Evolutionary conservation across 305 asterid genomes (phyloP).

Genomic region (Solanum hybrid): DNA sequence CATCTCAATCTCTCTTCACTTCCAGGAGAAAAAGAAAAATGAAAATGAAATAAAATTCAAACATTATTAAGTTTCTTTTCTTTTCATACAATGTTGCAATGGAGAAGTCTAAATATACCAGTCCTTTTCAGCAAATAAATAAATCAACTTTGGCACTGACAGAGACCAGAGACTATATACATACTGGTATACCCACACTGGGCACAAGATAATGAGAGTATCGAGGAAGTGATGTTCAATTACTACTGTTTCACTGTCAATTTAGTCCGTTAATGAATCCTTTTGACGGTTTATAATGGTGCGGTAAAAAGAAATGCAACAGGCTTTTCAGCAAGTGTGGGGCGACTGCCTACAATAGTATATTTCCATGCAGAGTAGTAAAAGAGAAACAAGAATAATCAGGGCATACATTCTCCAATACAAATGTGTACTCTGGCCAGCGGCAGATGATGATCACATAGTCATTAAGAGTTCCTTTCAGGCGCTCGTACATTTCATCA

Average conservation of each 20-base stretch:
- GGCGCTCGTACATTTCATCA: conserved; percentile 48
- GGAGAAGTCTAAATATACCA: background rate
- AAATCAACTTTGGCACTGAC: background rate
- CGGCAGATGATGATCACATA: conserved; percentile 45
- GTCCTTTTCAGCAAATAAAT: background rate
- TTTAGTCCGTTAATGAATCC: background rate
- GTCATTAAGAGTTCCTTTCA: conserved; percentile 33
- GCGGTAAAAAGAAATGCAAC: background rate
- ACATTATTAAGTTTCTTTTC: background rate
- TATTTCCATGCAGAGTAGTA: background rate
- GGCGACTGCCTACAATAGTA: background rate
- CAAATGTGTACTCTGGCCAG: conserved; percentile 48
- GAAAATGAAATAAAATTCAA: background rate
- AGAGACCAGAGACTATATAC: background rate
- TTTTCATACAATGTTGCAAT: background rate
- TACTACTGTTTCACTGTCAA: background rate
- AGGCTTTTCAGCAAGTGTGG: background rate
- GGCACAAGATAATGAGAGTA: background rate
- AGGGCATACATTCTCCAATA: conserved; percentile 36
- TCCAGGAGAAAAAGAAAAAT: background rate
- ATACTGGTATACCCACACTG: background rate
- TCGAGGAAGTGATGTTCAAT: background rate
- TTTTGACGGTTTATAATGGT: background rate
- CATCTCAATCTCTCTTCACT: background rate
- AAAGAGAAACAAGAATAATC: background rate